A percentile compares a stretch with the other conserved stretches of the same genome.
Evolutionary conservation across 169 alveolate genomes (phyloP).

Genomic region (Plasmodium cynomolgi): DNA sequence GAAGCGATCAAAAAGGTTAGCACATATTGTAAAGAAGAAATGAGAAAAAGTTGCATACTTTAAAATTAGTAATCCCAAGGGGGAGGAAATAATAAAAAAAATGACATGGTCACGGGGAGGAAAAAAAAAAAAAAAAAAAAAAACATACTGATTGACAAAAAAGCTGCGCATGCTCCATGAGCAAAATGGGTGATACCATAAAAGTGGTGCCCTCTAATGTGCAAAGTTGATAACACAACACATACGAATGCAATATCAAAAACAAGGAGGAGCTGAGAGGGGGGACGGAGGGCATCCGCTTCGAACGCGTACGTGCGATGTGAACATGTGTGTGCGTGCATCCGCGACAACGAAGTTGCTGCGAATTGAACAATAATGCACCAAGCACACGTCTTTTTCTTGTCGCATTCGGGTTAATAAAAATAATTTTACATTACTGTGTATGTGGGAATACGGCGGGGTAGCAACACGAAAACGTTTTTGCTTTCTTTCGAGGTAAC

Average conservation of each 20-base stretch:
- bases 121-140: background rate
- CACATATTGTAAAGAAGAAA: background rate
- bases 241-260: background rate
- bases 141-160: slow-evolving; percentile 17
- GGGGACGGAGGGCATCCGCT: background rate
- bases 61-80: background rate
- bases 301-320: background rate
- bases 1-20: background rate
- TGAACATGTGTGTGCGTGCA: background rate
- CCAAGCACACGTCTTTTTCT: slow-evolving; percentile 64
- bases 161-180: slow-evolving; percentile 76
- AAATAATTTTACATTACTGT: slow-evolving; percentile 81
- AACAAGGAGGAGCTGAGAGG: background rate
- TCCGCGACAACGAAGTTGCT: background rate
- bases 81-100: background rate
- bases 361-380: background rate
- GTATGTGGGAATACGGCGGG: background rate
- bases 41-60: background rate
- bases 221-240: background rate
- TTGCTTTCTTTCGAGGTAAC: background rate
- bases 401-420: slow-evolving; percentile 76
- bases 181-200: slow-evolving; percentile 70
- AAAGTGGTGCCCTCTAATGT: background rate
- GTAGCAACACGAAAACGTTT: background rate
- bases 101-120: background rate